Evolutionary conservation across 768 basidiomycete species (phyloP).

Genomic region (Pholiota molesta): DNA sequence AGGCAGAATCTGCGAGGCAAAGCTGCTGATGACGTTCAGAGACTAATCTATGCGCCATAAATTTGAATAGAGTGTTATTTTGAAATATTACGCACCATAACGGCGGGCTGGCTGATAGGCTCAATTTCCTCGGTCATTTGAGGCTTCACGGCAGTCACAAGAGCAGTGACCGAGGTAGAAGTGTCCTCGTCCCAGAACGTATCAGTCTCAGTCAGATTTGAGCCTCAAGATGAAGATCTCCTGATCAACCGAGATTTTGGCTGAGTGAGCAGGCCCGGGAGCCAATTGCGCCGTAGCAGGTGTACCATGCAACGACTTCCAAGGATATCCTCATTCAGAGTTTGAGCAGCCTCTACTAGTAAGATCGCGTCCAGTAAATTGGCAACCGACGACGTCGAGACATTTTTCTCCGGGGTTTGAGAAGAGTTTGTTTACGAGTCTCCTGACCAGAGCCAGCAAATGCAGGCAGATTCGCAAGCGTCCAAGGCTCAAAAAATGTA

Average conservation of each 20-base stretch:
- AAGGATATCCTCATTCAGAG: background rate
- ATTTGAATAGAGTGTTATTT: slow-evolving; percentile 6
- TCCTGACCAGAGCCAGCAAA: background rate
- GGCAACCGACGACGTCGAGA: background rate
- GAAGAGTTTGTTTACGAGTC: background rate
- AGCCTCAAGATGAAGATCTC: background rate
- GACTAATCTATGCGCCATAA: slow-evolving; percentile 20
- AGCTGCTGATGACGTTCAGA: slow-evolving; percentile 1
- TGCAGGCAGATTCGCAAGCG: background rate
- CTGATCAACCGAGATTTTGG: background rate
- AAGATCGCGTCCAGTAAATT: background rate
- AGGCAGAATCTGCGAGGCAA: slow-evolving; percentile 7
- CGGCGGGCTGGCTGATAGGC: background rate
- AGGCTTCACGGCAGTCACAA: background rate
- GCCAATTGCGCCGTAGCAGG: background rate
- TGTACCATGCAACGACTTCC: background rate
- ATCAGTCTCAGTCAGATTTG: background rate
- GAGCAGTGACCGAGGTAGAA: background rate
- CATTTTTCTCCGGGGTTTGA: background rate
- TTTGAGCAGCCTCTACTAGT: background rate
- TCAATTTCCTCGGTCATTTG: background rate
- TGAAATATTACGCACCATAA: slow-evolving; percentile 1
- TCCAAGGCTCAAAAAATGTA: background rate
- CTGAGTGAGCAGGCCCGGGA: background rate
- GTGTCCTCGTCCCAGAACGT: background rate